Conservation (phyloP, 78 protist genomes). For the Dictyostelium capitatum region DNA sequence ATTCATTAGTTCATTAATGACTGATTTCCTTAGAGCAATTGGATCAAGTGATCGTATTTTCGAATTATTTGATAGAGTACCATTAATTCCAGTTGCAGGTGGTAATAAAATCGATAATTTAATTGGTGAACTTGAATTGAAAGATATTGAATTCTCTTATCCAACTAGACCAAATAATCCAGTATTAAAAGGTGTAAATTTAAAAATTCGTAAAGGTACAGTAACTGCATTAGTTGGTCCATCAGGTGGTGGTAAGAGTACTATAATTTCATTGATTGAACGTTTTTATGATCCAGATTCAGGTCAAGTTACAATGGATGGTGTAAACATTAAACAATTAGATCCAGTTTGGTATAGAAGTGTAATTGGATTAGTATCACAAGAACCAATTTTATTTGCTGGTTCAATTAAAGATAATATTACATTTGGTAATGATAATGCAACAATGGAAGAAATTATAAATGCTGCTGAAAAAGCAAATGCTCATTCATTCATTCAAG, state of each 20-base stretch:
- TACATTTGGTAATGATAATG: conserved; percentile 79
- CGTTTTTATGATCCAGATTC: conserved; percentile 88
- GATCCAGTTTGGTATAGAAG: conserved; percentile 79
- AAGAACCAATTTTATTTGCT: conserved; percentile 92
- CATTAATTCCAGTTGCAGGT: conserved; percentile 60
- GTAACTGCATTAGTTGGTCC: conserved; percentile 94
- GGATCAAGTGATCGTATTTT: conserved; percentile 92
- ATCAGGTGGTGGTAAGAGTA: conserved; percentile 94
- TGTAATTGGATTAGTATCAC: conserved; percentile 84
- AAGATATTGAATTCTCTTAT: conserved; percentile 89
- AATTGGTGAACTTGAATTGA: conserved; percentile 86
- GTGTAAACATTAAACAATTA: conserved; percentile 66
- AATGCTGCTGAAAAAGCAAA: conserved; percentile 92
- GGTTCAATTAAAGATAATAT: conserved; percentile 93
- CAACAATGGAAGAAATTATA: conserved; percentile 53
- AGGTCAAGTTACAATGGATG: conserved; percentile 90
- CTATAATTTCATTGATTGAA: conserved; percentile 84
- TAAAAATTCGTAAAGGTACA: conserved; percentile 80
- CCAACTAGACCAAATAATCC: conserved; percentile 65
- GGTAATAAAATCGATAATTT: conserved; percentile 25
- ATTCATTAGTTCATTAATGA: conserved; percentile 59
- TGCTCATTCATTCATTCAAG: conserved; percentile 93
- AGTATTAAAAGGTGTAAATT: conserved; percentile 37
- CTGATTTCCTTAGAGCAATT: conserved; percentile 84
- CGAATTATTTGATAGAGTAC: conserved; percentile 88